Percentiles rank a stretch among this genome's conserved stretches.
phyloP scores from a whole-genome alignment of 768 basidiomycete genomes.

The Lanmaoa rubissima region DNA sequence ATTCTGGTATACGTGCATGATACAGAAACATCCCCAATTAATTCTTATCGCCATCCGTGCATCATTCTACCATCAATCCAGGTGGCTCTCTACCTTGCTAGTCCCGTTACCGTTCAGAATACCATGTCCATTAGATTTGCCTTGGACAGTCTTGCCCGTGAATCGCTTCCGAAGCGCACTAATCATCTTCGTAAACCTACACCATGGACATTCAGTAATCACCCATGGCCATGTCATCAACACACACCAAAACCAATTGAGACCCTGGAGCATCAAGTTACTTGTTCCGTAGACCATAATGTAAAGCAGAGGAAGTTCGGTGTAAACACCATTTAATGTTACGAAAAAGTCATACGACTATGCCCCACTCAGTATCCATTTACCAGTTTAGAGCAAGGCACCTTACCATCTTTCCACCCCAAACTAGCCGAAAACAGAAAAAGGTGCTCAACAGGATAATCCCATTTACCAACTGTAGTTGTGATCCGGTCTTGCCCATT shows the following conservation, averaged over 20 bases:
- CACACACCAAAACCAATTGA: slow-evolving; percentile 83
- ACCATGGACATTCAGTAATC: not conserved
- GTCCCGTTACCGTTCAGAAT: slow-evolving; percentile 15
- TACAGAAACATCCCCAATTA: not conserved
- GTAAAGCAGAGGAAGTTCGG: slow-evolving; percentile 52
- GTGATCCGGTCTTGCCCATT: slow-evolving; percentile 65
- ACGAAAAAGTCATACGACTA: slow-evolving; percentile 69
- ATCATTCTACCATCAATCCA: slow-evolving; percentile 8
- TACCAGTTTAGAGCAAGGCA: not conserved
- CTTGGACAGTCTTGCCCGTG: slow-evolving; percentile 20
- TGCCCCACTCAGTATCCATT: slow-evolving; percentile 2
- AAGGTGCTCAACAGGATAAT: slow-evolving; percentile 63
- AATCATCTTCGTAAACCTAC: slow-evolving; percentile 74
- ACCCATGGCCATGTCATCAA: not conserved
- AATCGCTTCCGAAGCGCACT: slow-evolving; percentile 63
- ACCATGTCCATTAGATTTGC: slow-evolving; percentile 12
- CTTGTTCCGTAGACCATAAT: slow-evolving; percentile 51
- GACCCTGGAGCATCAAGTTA: slow-evolving; percentile 62
- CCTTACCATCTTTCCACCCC: slow-evolving; percentile 52
- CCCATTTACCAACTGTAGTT: slow-evolving; percentile 70
- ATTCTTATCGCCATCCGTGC: not conserved
- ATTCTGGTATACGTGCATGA: slow-evolving; percentile 14
- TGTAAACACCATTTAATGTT: slow-evolving; percentile 54
- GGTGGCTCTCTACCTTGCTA: slow-evolving; percentile 11
- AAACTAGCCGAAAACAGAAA: slow-evolving; percentile 67